These are phyloP conservation scores for Fallopia convolvulus DNA, from an alignment of 148 eudicot species.

Conservation along the genomic window DNA sequence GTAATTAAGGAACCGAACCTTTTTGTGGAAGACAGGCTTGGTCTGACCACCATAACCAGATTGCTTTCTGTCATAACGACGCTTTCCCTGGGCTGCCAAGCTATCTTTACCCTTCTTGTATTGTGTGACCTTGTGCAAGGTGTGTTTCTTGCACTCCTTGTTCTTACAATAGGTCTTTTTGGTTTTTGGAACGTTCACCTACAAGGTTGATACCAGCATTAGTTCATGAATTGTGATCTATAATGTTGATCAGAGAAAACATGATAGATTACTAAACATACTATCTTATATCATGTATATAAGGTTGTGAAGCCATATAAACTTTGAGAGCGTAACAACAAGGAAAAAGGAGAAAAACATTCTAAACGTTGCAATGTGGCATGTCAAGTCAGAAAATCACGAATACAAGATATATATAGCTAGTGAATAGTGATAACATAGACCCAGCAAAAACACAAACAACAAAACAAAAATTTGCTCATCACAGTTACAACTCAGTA, in stretches of 20 bases:
- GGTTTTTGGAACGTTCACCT: conserved; percentile 76
- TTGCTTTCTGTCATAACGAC: conserved; percentile 75
- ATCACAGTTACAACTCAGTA: too few species aligned
- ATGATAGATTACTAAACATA: not conserved
- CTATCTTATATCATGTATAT: not conserved
- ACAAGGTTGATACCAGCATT: not conserved
- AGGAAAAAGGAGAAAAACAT: not conserved
- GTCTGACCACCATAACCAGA: conserved; percentile 91
- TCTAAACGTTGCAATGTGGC: not conserved
- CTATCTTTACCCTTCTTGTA: conserved; percentile 87
- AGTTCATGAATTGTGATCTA: too few species aligned
- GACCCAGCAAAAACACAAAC: too few species aligned
- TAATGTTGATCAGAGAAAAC: too few species aligned
- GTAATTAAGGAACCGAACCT: conserved; percentile 25
- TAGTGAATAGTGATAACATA: too few species aligned
- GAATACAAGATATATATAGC: too few species aligned
- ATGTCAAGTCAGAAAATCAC: not conserved
- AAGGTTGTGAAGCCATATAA: not conserved
- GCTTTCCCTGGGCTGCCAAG: conserved; percentile 77
- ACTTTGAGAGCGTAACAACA: not conserved
- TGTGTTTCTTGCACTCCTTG: conserved; percentile 74
- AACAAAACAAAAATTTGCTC: too few species aligned
- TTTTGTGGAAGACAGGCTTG: conserved; percentile 81
- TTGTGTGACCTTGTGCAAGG: conserved; percentile 76
- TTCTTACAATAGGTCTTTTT: conserved; percentile 82